Percentiles rank a stretch among this genome's conserved stretches.
Conservation (phyloP, 768 basidiomycete species). For the Panaeolus cyanescens region DNA sequence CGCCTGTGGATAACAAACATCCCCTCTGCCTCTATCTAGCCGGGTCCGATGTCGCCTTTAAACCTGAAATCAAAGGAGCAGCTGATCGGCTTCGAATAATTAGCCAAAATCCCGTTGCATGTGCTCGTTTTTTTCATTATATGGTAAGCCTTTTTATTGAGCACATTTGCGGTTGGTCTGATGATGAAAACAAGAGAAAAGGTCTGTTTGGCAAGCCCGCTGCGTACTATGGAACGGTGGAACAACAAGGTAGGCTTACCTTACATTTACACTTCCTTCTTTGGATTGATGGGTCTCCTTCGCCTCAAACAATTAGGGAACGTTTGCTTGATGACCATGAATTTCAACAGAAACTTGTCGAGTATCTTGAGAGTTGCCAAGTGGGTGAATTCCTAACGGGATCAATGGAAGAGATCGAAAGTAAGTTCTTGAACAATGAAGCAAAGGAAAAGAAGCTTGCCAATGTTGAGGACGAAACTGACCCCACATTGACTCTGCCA, state of each 20-base stretch:
- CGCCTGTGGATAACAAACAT: constrained; percentile 33
- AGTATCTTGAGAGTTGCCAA: constrained; percentile 19
- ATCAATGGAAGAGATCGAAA: constrained; percentile 10
- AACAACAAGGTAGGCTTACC: constrained; percentile 30
- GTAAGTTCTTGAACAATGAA: constrained; percentile 22
- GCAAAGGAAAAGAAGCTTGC: neutral
- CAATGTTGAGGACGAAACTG: constrained; percentile 9
- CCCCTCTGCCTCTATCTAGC: constrained; percentile 38
- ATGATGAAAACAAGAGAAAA: constrained; percentile 4
- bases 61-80: constrained; percentile 4
- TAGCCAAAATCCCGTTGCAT: constrained; percentile 15
- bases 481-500: constrained; percentile 25
- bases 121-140: constrained; percentile 32
- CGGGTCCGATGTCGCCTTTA: constrained; percentile 21
- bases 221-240: constrained; percentile 41
- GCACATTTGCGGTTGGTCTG: constrained; percentile 25
- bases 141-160: constrained; percentile 30
- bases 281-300: constrained; percentile 13
- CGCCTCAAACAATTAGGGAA: constrained; percentile 34
- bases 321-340: constrained; percentile 31
- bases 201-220: constrained; percentile 30
- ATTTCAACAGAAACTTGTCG: constrained; percentile 17
- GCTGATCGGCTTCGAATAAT: constrained; percentile 5
- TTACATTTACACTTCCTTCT: constrained; percentile 26
- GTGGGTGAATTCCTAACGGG: constrained; percentile 24